These are phyloP conservation scores for Dictyostelium capitatum DNA, from an alignment of 78 protist species.

Conservation along the genomic window DNA sequence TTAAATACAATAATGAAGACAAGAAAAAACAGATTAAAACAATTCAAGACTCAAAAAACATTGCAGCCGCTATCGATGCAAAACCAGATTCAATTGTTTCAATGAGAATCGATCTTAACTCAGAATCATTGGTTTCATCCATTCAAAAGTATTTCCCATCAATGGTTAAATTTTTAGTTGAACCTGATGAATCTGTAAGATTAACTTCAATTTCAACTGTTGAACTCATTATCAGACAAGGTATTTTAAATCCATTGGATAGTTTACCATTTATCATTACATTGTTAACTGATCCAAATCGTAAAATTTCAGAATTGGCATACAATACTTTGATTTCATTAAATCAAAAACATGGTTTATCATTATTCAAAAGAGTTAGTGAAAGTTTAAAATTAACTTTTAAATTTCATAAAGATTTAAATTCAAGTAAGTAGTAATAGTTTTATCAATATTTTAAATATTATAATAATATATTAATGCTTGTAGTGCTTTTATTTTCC, in stretches of 20 bases:
- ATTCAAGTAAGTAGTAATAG: constrained; percentile 35
- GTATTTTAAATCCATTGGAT: constrained; percentile 68
- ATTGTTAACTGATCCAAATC: constrained; percentile 44
- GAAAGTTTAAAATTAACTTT: constrained; percentile 47
- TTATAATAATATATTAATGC: too few species aligned
- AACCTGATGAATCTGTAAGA: constrained; percentile 38
- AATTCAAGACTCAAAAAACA: neutral
- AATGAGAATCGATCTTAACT: constrained; percentile 14
- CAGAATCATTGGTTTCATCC: constrained; percentile 53
- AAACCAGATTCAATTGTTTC: neutral
- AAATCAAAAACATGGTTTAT: constrained; percentile 51
- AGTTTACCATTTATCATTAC: constrained; percentile 51
- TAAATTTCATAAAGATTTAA: constrained; percentile 40
- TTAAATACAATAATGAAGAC: neutral
- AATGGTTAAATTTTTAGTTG: constrained; percentile 35
- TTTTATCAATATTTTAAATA: neutral
- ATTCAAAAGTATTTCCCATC: constrained; percentile 62
- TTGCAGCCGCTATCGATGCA: neutral
- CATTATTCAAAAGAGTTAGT: constrained; percentile 48
- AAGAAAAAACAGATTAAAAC: neutral
- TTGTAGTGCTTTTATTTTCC: too few species aligned
- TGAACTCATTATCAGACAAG: constrained; percentile 54
- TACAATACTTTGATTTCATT: neutral
- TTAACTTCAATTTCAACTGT: constrained; percentile 33
- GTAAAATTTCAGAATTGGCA: constrained; percentile 23